Base-by-base conservation (phyloP, 2,329 filamentous ascomycete genomes). In the Ceratocystiopsis minuta region DNA sequence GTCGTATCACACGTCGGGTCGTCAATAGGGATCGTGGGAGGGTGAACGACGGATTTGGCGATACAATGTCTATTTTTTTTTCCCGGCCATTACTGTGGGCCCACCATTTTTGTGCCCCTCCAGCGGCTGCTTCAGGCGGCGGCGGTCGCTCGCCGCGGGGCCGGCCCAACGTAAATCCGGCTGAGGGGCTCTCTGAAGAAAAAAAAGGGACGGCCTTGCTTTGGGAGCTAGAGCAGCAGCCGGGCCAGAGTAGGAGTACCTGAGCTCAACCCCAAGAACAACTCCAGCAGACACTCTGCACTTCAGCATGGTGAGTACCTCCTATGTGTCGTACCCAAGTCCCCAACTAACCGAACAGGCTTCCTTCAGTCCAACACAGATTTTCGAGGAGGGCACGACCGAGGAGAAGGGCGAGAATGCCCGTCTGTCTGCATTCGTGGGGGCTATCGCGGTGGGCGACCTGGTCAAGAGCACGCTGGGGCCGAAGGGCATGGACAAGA, bases 391-490 rank as follows among this genome's bases (percentile, higher is more conserved):
- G 63, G 87, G 92, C 60, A 90, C 92, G 52, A 90, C 81, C 44
- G 85, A 96, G 66, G 88, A 96, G 68, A 96, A 94, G 68, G 90
- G 90, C 55, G 88, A 96, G 68, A 96, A 96, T 81, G 88, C 90
- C 55, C 85, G 88, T 73, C 80, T 96, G 53, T 81, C 85, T n/a
- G 88, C 88, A 50, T 98, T 98, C 56, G 88, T 98, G 43, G 90
- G 90, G 54, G 90, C 90, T 59, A 98, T 98, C 57, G 90, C 90
- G 43, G 90, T 98, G 38, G 90, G 90, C 42, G 90, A 98, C 55
- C 65, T 98, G 51, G 90, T 98, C 42, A 98, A 98, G 73, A 93
- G 84, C 61, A 96, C 90, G 12, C 67, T 98, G 32, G 90, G 90
- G 7, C 90, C 90, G 34, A 96, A 96, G 68, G 90, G 90, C 53